These are phyloP conservation scores for Ceratocystis colombiana DNA, from an alignment of 2,329 filamentous ascomycete genomes.

Conservation along the genomic window DNA sequence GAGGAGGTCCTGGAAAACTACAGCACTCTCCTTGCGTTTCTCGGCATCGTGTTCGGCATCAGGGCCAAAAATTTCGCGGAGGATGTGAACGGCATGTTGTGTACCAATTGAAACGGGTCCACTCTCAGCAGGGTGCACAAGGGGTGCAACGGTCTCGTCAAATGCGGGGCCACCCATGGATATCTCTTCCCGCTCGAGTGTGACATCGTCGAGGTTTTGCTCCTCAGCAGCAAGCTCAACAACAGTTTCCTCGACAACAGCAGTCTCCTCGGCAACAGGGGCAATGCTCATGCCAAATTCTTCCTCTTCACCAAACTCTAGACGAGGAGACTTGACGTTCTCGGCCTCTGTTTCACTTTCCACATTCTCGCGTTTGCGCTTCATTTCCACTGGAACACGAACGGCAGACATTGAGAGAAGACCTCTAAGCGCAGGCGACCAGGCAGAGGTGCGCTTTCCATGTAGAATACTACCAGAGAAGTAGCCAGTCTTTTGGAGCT, in stretches of 20 bases:
- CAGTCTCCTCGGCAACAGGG: conserved; percentile 38
- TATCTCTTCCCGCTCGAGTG: conserved; percentile 38
- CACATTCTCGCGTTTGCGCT: conserved; percentile 86
- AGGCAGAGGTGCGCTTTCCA: conserved; percentile 64
- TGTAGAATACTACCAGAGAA: conserved; percentile 83
- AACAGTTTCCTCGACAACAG: conserved; percentile 51
- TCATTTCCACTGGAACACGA: conserved; percentile 66
- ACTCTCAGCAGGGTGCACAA: conserved; percentile 71
- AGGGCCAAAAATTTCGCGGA: conserved; percentile 75
- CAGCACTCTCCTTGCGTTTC: conserved; percentile 63
- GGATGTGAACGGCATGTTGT: conserved; percentile 88
- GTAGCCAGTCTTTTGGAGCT: conserved; percentile 80
- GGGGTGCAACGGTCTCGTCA: conserved; percentile 65
- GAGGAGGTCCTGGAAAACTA: conserved; percentile 84
- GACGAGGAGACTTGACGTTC: conserved; percentile 57
- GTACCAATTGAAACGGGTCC: conserved; percentile 84
- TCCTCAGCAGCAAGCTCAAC: conserved; percentile 55
- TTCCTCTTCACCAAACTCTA: conserved; percentile 59
- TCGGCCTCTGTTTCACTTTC: conserved; percentile 68
- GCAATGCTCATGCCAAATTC: conserved; percentile 34
- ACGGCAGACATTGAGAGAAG: conserved; percentile 80
- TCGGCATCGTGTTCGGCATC: conserved; percentile 58
- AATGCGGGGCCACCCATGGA: conserved; percentile 47
- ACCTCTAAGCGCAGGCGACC: conserved; percentile 88
- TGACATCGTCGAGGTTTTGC: conserved; percentile 40